Evolutionary conservation across 108 stramenopile genomes (phyloP).

Genomic region (Skeletonema marinoi): DNA sequence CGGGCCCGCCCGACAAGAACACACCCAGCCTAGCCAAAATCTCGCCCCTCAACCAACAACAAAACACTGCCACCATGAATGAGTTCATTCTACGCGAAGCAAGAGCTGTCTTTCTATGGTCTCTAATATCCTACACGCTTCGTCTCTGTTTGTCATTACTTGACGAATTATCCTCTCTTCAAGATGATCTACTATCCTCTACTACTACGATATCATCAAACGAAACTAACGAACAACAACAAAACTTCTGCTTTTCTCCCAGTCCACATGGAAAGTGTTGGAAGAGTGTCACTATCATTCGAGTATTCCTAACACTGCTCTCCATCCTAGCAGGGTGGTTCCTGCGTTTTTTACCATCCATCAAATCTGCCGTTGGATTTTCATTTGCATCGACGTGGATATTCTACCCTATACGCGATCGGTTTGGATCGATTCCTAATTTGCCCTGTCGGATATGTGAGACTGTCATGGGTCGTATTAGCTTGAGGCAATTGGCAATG

Average conservation of each 20-base stretch:
- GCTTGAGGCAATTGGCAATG: constrained; percentile 20
- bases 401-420: not conserved
- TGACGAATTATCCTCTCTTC: constrained; percentile 2
- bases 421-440: constrained; percentile 46
- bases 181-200: not conserved
- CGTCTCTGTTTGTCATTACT: constrained; percentile 8
- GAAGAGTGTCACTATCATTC: not conserved
- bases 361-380: constrained; percentile 10
- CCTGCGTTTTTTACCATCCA: not conserved
- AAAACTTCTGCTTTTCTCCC: not conserved
- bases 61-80: not conserved
- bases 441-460: constrained; percentile 49
- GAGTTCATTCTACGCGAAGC: constrained; percentile 10
- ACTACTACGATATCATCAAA: too few relatives aligned
- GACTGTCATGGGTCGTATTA: constrained; percentile 46
- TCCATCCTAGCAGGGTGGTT: constrained; percentile 13
- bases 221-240: not conserved
- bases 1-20: too few relatives aligned
- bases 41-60: too few relatives aligned
- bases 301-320: not conserved
- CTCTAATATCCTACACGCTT: not conserved
- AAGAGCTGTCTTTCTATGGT: constrained; percentile 9
- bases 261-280: not conserved
- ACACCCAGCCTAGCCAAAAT: too few relatives aligned
- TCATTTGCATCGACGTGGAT: constrained; percentile 18